These are phyloP conservation scores for Pterulicium gracile DNA, from an alignment of 1,284 basidiomycete genomes.

Conservation along the genomic window DNA sequence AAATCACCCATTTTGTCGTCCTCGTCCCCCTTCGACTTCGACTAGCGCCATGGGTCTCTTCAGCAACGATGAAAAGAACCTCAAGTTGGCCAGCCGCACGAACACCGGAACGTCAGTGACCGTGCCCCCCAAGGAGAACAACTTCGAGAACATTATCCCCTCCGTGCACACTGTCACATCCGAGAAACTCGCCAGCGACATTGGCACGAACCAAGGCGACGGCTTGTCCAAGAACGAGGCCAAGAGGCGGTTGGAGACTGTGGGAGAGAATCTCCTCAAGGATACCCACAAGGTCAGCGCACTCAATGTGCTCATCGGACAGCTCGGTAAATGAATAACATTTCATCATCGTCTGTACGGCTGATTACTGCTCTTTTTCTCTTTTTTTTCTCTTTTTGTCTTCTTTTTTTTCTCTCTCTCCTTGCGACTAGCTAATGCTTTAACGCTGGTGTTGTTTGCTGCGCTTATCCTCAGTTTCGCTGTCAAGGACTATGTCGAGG, in stretches of 20 bases:
- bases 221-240: constrained; percentile 26
- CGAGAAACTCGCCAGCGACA: constrained; percentile 17
- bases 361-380: not conserved
- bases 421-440: constrained; percentile 27
- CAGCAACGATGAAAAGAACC: constrained; percentile 2
- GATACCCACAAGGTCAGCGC: constrained; percentile 24
- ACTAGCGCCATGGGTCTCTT: not conserved
- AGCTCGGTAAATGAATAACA: constrained; percentile 17
- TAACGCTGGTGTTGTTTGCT: constrained; percentile 33
- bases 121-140: constrained; percentile 18
- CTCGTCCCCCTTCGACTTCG: no score
- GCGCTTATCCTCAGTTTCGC: constrained; percentile 59
- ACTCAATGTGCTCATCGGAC: constrained; percentile 21
- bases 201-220: constrained; percentile 20
- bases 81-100: constrained; percentile 19
- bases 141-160: constrained; percentile 18
- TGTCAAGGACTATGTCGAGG: constrained; percentile 52
- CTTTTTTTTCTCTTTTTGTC: no score
- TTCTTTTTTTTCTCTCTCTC: no score
- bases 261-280: constrained; percentile 23
- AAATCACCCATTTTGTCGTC: no score
- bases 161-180: constrained; percentile 20
- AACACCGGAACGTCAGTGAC: constrained; percentile 21
- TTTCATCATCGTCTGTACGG: not conserved
- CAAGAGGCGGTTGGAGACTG: constrained; percentile 18